These are phyloP conservation scores for Amaranthus palmeri DNA, from an alignment of 148 eudicot genomes.

Conservation along the genomic window DNA sequence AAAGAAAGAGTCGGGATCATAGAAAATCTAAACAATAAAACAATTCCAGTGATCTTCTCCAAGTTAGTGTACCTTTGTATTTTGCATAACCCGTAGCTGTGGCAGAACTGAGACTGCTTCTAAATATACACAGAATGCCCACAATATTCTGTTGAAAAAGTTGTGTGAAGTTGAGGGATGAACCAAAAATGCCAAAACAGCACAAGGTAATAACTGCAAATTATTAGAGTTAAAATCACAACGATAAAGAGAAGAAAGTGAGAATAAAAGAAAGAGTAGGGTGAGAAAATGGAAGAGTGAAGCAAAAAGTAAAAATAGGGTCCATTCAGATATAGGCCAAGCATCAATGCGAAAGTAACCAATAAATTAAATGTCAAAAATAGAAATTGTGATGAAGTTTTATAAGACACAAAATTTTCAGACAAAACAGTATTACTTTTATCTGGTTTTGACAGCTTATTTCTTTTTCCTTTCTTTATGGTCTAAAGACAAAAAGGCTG, in stretches of 20 bases:
- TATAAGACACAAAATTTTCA: no score
- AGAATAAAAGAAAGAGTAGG: no score
- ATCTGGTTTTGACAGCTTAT: no score
- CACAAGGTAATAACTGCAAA: conserved; percentile 53
- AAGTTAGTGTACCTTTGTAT: conserved; percentile 55
- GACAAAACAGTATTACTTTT: no score
- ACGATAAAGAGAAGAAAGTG: neutral
- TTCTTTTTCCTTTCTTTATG: no score
- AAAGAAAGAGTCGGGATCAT: conserved; percentile 11
- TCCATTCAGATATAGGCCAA: no score
- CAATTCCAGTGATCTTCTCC: neutral
- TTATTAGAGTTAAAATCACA: neutral
- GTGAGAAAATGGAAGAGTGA: no score
- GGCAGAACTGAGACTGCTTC: conserved; percentile 82
- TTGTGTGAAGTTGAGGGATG: conserved; percentile 78
- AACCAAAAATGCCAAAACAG: conserved; percentile 49
- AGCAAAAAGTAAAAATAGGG: no score
- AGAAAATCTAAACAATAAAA: neutral
- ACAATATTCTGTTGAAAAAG: conserved; percentile 50
- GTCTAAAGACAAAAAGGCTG: no score
- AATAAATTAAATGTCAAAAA: no score
- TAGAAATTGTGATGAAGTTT: no score
- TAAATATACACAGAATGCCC: conserved; percentile 77
- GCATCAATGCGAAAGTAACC: no score
- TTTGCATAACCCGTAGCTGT: conserved; percentile 86